Evolutionary conservation across 495 filamentous ascomycete genomes (phyloP).

Genomic region (Xylaria cubensis): DNA sequence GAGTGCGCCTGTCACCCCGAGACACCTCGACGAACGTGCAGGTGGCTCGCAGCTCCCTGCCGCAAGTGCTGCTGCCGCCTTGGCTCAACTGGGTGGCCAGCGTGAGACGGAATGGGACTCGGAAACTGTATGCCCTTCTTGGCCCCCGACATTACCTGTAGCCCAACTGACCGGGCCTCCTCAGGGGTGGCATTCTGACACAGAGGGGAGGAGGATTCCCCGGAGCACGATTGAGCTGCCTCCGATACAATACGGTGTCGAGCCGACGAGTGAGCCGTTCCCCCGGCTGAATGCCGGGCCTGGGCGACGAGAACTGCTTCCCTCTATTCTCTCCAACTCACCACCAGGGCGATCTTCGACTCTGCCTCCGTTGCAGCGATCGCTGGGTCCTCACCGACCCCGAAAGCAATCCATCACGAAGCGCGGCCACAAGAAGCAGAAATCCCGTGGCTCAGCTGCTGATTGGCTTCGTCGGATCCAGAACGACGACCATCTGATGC

Average conservation of each 20-base stretch:
- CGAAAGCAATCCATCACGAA: constrained; percentile 86
- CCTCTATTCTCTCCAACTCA: constrained; percentile 79
- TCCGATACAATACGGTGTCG: constrained; percentile 66
- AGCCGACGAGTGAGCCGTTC: constrained; percentile 74
- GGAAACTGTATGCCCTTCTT: constrained; percentile 68
- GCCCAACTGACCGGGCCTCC: constrained; percentile 18
- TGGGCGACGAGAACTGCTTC: constrained; percentile 73
- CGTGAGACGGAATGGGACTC: constrained; percentile 86
- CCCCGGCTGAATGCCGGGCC: constrained; percentile 65
- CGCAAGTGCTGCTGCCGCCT: constrained; percentile 81
- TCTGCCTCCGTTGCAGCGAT: constrained; percentile 77
- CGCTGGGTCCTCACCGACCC: constrained; percentile 65
- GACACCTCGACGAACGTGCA: constrained; percentile 73
- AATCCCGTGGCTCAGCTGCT: constrained; percentile 65
- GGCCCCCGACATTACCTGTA: constrained; percentile 6
- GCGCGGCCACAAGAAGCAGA: constrained; percentile 76
- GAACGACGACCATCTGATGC: constrained; percentile 61
- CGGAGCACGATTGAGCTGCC: constrained; percentile 75
- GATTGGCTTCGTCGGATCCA: constrained; percentile 60
- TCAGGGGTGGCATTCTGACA: constrained; percentile 77
- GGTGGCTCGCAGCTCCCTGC: constrained; percentile 66
- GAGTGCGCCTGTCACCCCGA: constrained; percentile 73
- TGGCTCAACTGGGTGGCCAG: constrained; percentile 82
- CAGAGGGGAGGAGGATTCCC: constrained; percentile 62
- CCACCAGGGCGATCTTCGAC: constrained; percentile 88